Conservation (phyloP, 1,139 yeast species). For the Suhomyces choctaworum region DNA sequence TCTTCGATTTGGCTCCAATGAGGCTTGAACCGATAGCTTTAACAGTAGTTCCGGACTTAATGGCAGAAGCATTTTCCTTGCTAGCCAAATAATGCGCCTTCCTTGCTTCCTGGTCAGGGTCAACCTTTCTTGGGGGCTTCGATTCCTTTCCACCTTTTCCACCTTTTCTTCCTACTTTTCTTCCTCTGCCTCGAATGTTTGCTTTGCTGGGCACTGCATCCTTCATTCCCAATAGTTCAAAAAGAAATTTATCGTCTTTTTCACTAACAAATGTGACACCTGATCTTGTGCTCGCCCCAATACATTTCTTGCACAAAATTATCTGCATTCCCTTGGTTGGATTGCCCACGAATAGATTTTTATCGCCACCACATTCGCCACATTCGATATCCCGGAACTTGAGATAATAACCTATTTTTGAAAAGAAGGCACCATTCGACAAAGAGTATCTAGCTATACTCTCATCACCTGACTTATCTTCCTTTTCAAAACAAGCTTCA, state of each 20-base stretch:
- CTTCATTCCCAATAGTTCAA: conserved; percentile 50
- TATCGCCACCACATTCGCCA: conserved; percentile 42
- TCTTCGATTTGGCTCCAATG: conserved; percentile 7
- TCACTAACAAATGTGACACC: conserved; percentile 41
- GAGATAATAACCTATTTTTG: conserved; percentile 47
- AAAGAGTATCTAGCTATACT: conserved; percentile 54
- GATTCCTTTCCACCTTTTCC: conserved; percentile 20
- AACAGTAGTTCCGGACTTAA: conserved; percentile 46
- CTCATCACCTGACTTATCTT: conserved; percentile 42
- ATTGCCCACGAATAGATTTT: conserved; percentile 39
- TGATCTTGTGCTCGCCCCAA: conserved; percentile 25
- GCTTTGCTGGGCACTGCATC: conserved; percentile 32
- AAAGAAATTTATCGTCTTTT: conserved; percentile 48
- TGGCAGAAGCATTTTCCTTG: conserved; percentile 32
- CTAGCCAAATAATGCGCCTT: conserved; percentile 40
- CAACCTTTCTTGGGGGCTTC: conserved; percentile 26
- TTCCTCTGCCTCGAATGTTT: conserved; percentile 19
- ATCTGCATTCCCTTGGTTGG: conserved; percentile 20
- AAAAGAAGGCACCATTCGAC: conserved; percentile 55
- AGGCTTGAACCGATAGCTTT: conserved; percentile 37
- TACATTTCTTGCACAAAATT: conserved; percentile 46
- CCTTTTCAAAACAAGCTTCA: conserved; percentile 45
- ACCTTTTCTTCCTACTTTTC: conserved; percentile 27
- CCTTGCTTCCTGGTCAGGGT: conserved; percentile 39
- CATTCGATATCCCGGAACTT: conserved; percentile 55